These are phyloP conservation scores for Tephrocybe rancida DNA, from an alignment of 768 basidiomycete genomes.

Conservation along the genomic window DNA sequence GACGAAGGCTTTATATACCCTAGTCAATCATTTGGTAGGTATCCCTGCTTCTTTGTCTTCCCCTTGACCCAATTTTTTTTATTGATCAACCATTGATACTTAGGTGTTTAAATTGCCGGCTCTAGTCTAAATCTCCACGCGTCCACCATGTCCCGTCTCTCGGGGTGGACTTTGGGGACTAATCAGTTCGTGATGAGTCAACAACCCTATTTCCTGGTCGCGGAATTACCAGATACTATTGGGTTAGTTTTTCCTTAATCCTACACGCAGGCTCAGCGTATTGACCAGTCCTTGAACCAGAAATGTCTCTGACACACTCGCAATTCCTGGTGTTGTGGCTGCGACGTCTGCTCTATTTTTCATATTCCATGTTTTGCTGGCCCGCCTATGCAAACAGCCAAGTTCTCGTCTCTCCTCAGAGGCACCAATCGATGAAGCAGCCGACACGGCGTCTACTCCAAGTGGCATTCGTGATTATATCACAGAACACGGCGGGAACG, in stretches of 20 bases:
- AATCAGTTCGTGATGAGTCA: slow-evolving; percentile 1
- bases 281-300: not conserved
- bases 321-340: slow-evolving; percentile 19
- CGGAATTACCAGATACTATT: not conserved
- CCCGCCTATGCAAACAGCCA: not conserved
- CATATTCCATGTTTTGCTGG: slow-evolving; percentile 14
- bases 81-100: no score
- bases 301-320: slow-evolving; percentile 15
- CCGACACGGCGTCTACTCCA: slow-evolving; percentile 2
- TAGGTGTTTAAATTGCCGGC: no score
- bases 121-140: not conserved
- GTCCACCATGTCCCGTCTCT: slow-evolving; percentile 4
- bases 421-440: not conserved
- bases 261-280: not conserved
- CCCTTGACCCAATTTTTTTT: no score
- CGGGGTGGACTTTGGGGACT: not conserved
- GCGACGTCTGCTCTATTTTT: slow-evolving; percentile 15
- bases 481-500: slow-evolving; percentile 42
- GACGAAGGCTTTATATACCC: no score
- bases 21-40: no score
- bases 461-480: slow-evolving; percentile 42
- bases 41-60: no score
- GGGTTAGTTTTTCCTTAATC: not conserved
- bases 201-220: not conserved
- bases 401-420: slow-evolving; percentile 7